Base-by-base conservation (phyloP, 305 asterid species). In the Vinca major region DNA sequence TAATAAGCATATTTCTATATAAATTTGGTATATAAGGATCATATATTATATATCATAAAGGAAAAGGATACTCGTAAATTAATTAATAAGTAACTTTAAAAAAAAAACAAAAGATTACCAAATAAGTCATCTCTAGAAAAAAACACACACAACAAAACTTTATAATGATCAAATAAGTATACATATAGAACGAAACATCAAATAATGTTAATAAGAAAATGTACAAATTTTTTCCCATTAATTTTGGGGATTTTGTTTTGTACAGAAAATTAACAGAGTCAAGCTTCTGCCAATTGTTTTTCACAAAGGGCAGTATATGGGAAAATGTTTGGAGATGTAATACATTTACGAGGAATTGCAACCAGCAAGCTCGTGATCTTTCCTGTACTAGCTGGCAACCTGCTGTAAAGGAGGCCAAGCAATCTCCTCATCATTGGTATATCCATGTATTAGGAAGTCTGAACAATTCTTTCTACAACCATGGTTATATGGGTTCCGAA, bases 321-420 rank as follows among this genome's bases (percentile, higher is more conserved):
- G 51, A 65, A 45, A 61, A 26, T 11, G 47, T 37, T 8, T 39
- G 41, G 62, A 64, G 2, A 50, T 33, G 50, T 33, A 19, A 19
- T 7, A 41, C 48, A 4, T 69, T 5, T 6, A 70, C 14, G 7
- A 20, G 66, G 58, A 36, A 39, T 70, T 64, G 52, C 65, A 62
- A 13, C 21, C 4, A 17, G 47, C 57, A 36, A 14, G 19, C 39
- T 12, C 19, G 8, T 45, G 55, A 44, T 54, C 61, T 41, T 55
- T 16, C 4, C 14, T 1, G 17, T 45, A 65, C 85, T 85, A 87
- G 78, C 86, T 82, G 41, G 85, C 76, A 58, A 73, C 81, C 73
- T 73, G 92, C 73, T 84, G 89, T 47, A 91, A 84, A 64, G 96
- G 91, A 67, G 92, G 97, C 97, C 96, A 93, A 20, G 97, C 95